Percentiles rank a stretch among this genome's conserved stretches.
These are phyloP conservation scores for Solanum ahanhuiri DNA, from an alignment of 257 asterid species.

Conservation along the genomic window DNA sequence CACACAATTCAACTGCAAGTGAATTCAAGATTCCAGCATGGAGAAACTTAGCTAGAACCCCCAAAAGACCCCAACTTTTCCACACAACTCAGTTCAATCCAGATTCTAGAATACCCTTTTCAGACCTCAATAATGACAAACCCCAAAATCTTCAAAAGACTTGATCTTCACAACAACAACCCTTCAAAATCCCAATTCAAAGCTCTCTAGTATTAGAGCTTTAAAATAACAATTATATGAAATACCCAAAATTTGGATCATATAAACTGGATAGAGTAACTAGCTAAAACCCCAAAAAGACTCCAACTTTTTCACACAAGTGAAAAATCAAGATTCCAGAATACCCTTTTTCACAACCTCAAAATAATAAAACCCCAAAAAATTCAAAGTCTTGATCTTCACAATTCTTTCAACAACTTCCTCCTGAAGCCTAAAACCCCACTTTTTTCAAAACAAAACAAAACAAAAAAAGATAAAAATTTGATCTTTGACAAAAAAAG, in stretches of 20 bases:
- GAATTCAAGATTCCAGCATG: neutral
- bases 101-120: neutral
- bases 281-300: conserved; percentile 9
- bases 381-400: neutral
- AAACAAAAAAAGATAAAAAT: neutral
- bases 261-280: neutral
- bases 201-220: neutral
- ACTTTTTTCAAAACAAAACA: neutral
- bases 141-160: neutral
- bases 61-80: conserved; percentile 13
- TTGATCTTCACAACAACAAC: neutral
- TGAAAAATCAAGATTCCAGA: neutral
- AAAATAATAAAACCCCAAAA: neutral
- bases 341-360: neutral
- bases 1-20: neutral
- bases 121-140: neutral
- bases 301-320: conserved; percentile 10
- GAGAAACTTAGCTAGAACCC: neutral
- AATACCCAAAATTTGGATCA: neutral
- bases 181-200: neutral
- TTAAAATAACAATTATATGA: neutral
- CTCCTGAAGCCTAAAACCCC: neutral
- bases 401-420: neutral
- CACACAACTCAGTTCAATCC: neutral
- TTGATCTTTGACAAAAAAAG: neutral